Conservation (phyloP, 768 basidiomycete genomes). For the Antrodiella citrinella region DNA sequence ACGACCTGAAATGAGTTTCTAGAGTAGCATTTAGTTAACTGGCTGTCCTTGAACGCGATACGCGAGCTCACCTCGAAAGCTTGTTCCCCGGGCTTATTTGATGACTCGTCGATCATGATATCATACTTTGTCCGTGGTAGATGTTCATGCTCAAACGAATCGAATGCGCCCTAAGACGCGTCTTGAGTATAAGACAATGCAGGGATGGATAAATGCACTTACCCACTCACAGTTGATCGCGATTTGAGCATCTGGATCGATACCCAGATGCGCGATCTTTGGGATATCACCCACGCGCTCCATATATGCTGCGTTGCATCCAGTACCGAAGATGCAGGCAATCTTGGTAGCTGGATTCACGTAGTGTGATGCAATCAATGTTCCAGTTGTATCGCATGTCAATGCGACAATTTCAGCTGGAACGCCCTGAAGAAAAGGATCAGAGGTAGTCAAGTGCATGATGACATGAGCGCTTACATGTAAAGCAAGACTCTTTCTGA, state of each 20-base stretch:
- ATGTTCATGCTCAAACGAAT: slow-evolving; percentile 91
- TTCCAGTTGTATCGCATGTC: slow-evolving; percentile 98
- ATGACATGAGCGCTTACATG: slow-evolving; percentile 32
- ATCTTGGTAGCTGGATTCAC: slow-evolving; percentile 88
- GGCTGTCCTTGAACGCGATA: neutral
- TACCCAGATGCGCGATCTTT: slow-evolving; percentile 72
- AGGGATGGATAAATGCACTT: slow-evolving; percentile 12
- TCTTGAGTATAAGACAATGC: neutral
- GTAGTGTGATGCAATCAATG: slow-evolving; percentile 94
- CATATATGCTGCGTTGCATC: slow-evolving; percentile 98
- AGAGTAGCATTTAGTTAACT: no score
- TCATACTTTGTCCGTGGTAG: slow-evolving; percentile 96
- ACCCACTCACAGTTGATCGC: slow-evolving; percentile 98
- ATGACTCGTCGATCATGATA: slow-evolving; percentile 80
- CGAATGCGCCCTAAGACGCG: slow-evolving; percentile 78
- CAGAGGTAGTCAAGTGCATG: neutral
- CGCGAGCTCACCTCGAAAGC: slow-evolving; percentile 64
- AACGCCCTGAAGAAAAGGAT: slow-evolving; percentile 58
- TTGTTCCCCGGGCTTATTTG: slow-evolving; percentile 96
- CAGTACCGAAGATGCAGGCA: slow-evolving; percentile 95
- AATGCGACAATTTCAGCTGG: slow-evolving; percentile 78
- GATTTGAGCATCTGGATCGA: slow-evolving; percentile 63
- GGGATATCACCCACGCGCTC: slow-evolving; percentile 79
- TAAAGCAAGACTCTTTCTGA: slow-evolving; percentile 72
- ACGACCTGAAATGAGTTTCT: slow-evolving; percentile 95